These are phyloP conservation scores for Madurella mycetomatis DNA, from an alignment of 2,329 filamentous ascomycete species.

Conservation along the genomic window DNA sequence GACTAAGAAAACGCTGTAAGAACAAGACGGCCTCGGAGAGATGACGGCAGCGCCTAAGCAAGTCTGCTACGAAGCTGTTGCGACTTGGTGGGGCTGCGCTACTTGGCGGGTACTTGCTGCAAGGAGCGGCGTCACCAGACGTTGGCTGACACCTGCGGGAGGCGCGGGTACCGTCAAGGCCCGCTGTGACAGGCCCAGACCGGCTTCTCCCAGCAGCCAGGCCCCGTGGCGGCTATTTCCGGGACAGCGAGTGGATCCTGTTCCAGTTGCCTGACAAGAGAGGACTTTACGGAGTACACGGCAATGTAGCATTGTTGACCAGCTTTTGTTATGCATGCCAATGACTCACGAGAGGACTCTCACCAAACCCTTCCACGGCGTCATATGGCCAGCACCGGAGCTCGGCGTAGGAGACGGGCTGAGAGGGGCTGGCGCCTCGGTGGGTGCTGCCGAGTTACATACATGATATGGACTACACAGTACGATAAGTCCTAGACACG, in stretches of 20 bases:
- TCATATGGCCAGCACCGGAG: neutral
- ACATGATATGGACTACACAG: too few species aligned
- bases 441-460: too few species aligned
- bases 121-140: slow-evolving; percentile 4
- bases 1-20: neutral
- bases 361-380: neutral
- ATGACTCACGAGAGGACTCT: slow-evolving; percentile 1
- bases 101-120: slow-evolving; percentile 18
- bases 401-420: too few species aligned
- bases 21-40: slow-evolving; percentile 2
- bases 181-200: neutral
- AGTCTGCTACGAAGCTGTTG: slow-evolving; percentile 10
- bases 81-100: slow-evolving; percentile 18
- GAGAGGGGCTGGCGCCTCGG: too few species aligned
- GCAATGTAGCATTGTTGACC: neutral
- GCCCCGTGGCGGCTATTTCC: slow-evolving; percentile 13
- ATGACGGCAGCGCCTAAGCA: slow-evolving; percentile 2
- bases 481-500: neutral
- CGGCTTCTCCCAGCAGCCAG: neutral
- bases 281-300: neutral
- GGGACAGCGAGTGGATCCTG: slow-evolving; percentile 3
- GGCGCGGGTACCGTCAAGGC: slow-evolving; percentile 15
- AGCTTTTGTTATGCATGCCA: neutral
- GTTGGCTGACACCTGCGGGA: slow-evolving; percentile 16
- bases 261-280: slow-evolving; percentile 3